A percentile compares a stretch with the other conserved stretches of the same genome.
Evolutionary conservation across 2,329 filamentous ascomycete species (phyloP).

Genomic region (Akanthomyces dipterigenus): DNA sequence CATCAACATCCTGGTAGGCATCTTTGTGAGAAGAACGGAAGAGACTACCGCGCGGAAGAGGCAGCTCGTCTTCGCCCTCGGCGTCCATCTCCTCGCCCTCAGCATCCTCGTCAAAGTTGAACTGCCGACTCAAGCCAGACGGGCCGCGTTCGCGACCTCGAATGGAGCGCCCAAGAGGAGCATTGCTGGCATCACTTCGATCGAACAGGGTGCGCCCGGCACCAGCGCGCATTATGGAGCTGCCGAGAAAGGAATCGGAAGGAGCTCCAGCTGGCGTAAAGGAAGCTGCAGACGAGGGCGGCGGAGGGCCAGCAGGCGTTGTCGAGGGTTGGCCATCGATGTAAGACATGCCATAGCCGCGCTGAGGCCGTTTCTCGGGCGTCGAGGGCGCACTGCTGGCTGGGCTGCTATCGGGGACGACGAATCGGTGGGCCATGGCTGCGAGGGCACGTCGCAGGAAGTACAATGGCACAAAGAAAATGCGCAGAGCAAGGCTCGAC

Average conservation of each 20-base stretch:
- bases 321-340: slow-evolving; percentile 43
- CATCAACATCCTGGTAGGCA: slow-evolving; percentile 16
- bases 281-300: slow-evolving; percentile 45
- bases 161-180: slow-evolving; percentile 43
- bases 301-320: slow-evolving; percentile 46
- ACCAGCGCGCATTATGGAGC: slow-evolving; percentile 41
- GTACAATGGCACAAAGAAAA: neutral
- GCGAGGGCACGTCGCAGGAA: neutral
- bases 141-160: slow-evolving; percentile 36
- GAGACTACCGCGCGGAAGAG: slow-evolving; percentile 25
- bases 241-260: slow-evolving; percentile 47
- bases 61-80: slow-evolving; percentile 29
- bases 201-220: slow-evolving; percentile 32
- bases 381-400: slow-evolving; percentile 41
- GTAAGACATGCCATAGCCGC: slow-evolving; percentile 29
- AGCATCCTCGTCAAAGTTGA: slow-evolving; percentile 28
- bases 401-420: slow-evolving; percentile 37
- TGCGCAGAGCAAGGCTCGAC: neutral
- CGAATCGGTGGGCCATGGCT: slow-evolving; percentile 36
- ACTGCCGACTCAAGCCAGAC: slow-evolving; percentile 44
- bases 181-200: slow-evolving; percentile 29
- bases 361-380: slow-evolving; percentile 35
- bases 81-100: slow-evolving; percentile 25
- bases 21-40: slow-evolving; percentile 22
- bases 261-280: slow-evolving; percentile 52